Base-by-base conservation (phyloP, 1,284 basidiomycete species). In the Peniophora sp. region DNA sequence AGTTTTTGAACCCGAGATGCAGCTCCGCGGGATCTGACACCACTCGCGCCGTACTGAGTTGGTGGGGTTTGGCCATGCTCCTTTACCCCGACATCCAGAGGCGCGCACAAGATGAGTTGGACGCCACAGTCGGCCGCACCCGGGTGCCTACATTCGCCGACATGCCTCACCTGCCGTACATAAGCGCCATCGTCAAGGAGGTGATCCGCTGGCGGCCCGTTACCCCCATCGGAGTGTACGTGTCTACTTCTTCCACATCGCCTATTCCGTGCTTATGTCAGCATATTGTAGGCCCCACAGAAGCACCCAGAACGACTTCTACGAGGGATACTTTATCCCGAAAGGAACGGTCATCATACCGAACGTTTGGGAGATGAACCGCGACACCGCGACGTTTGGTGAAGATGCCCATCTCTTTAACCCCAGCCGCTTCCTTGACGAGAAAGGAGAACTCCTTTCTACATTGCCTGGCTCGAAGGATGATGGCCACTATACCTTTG, bases 341-440 rank as follows among this genome's bases (percentile, higher is more conserved):
- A 45, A 45, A n/a, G 43, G 43, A 15, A n/a, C 43, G 5, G 9
- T 24, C 18, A 15, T 45, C 10, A 22, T 45, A n/a, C 14, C 43
- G 14, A 45, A 45, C 20, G 14, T 45, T 2, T 55, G 52, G 58
- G 14, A 23, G 14, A 17, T 46, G 20, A 47, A 41, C 23, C 17
- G n/a, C 36, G 50, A 47, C 36, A 23, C 35, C 3, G 49, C 36
- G n/a, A 22, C 46, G 37, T 41, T 37, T 23, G 47, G 47, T 12
- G 27, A 32, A 11, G 45, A 51, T 22, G 45, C 22, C 12, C n/a
- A 18, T 20, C 23, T 36, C 9, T 51, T 47, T 45, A 43, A 47
- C 8, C 50, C 50, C 6, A 45, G 9, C 12, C 34, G 49, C 10
- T 45, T 27, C 32, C 50, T 47, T 10, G 46, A 47, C 37, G 35